Percentiles rank a stretch among this genome's conserved stretches.
These are phyloP conservation scores for Candolleomyces efflorescens DNA, from an alignment of 768 basidiomycete species.

Conservation along the genomic window DNA sequence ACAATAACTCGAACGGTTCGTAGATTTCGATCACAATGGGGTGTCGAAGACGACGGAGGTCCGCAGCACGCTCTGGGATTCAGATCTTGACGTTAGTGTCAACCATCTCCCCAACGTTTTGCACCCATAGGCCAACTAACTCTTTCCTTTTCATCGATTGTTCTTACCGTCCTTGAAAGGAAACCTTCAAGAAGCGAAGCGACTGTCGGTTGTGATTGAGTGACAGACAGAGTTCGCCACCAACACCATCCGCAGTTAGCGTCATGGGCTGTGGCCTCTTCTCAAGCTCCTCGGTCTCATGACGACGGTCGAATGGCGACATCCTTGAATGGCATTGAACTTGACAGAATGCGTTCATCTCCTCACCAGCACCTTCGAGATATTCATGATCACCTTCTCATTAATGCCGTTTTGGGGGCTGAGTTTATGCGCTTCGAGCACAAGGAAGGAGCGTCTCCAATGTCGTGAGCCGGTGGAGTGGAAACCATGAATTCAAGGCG, in stretches of 20 bases:
- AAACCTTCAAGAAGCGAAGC: not conserved
- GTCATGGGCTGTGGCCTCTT: not conserved
- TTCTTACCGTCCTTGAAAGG: not conserved
- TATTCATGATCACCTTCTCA: too few relatives aligned
- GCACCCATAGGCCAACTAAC: not conserved
- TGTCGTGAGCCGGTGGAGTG: too few relatives aligned
- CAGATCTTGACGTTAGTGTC: too few relatives aligned
- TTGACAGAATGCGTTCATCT: conserved; percentile 6
- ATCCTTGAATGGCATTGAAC: too few relatives aligned
- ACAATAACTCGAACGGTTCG: too few relatives aligned
- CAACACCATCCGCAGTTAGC: not conserved
- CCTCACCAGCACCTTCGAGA: not conserved
- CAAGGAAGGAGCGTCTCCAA: too few relatives aligned
- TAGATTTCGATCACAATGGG: too few relatives aligned
- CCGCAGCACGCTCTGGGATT: too few relatives aligned
- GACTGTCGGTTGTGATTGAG: not conserved
- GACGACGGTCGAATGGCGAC: not conserved
- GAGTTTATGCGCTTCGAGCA: too few relatives aligned
- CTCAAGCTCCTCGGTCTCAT: not conserved
- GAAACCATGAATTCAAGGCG: too few relatives aligned
- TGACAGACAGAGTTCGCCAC: not conserved
- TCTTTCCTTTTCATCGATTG: not conserved
- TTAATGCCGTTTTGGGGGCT: too few relatives aligned
- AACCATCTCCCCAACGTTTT: not conserved
- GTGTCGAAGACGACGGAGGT: too few relatives aligned